These are phyloP conservation scores for Jimgerdemannia lactiflua DNA, from an alignment of 192 early-diverging fungal genomes.

Conservation along the genomic window DNA sequence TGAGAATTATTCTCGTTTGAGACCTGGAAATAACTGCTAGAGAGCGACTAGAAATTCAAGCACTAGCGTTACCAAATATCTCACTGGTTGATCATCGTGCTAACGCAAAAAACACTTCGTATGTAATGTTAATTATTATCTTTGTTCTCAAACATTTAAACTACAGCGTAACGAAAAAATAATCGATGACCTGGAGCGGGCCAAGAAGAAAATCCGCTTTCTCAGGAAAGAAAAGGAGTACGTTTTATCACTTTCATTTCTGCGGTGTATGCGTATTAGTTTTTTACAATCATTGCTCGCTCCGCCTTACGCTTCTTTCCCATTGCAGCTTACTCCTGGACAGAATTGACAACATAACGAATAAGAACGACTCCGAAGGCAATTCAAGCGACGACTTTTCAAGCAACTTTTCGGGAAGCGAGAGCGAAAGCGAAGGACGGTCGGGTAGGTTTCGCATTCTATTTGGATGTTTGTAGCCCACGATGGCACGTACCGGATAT, in stretches of 20 bases:
- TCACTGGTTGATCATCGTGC: neutral
- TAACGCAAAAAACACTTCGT: neutral
- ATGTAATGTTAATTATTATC: too few species aligned
- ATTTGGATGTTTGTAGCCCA: neutral
- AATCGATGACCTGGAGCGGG: constrained; percentile 9
- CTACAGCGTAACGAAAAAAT: constrained; percentile 15
- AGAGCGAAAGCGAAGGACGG: constrained; percentile 7
- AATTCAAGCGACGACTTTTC: constrained; percentile 8
- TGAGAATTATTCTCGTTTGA: constrained; percentile 1
- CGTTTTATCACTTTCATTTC: neutral
- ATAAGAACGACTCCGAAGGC: constrained; percentile 1
- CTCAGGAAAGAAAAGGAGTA: constrained; percentile 19
- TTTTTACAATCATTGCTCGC: neutral
- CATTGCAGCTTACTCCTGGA: constrained; percentile 12
- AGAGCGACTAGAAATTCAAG: neutral
- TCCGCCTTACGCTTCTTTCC: neutral
- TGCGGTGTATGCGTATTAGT: too few species aligned
- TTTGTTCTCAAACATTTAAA: too few species aligned
- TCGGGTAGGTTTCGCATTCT: neutral
- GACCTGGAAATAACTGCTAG: constrained; percentile 2
- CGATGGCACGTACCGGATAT: too few species aligned
- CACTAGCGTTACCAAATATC: neutral
- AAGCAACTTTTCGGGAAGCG: constrained; percentile 8
- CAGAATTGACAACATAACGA: constrained; percentile 4
- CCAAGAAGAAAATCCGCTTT: constrained; percentile 9